Percentiles rank a stretch among this genome's conserved stretches.
These are phyloP conservation scores for Fusarium tuaranense DNA, from an alignment of 2,329 filamentous ascomycete species.

Conservation along the genomic window DNA sequence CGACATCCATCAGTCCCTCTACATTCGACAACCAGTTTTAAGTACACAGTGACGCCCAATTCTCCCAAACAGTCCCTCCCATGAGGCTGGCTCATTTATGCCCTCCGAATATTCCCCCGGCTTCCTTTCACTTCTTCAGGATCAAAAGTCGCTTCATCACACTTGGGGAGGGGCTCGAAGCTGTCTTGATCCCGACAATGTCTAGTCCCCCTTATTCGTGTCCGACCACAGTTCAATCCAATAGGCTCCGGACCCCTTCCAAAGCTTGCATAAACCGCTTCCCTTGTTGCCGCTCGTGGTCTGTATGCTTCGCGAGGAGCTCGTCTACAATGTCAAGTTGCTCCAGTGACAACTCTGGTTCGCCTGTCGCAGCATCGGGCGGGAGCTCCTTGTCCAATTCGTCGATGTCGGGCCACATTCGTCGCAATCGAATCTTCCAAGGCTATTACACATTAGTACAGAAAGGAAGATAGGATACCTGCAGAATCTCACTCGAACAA, in stretches of 20 bases:
- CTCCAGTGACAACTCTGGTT: conserved; percentile 22
- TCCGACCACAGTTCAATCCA: background rate
- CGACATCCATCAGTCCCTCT: background rate
- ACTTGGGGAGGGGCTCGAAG: background rate
- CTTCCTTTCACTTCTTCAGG: background rate
- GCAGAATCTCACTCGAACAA: conserved; percentile 38
- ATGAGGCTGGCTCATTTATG: background rate
- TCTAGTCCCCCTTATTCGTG: background rate
- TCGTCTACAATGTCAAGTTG: conserved; percentile 37
- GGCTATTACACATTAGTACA: conserved; percentile 21
- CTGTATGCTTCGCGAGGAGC: conserved; percentile 26
- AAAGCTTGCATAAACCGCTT: conserved; percentile 10
- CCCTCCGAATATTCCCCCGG: too few species aligned
- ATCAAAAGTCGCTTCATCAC: background rate
- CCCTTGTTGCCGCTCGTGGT: conserved; percentile 22
- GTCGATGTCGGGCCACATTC: conserved; percentile 31
- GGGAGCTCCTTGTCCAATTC: conserved; percentile 20
- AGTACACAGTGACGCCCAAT: background rate
- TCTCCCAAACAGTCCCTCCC: background rate
- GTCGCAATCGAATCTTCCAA: conserved; percentile 40
- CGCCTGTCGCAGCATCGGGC: background rate
- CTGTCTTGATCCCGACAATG: background rate
- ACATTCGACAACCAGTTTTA: background rate
- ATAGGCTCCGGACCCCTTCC: conserved; percentile 1
- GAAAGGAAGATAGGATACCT: background rate